Base-by-base conservation (phyloP, 2,329 filamentous ascomycete species). In the Lachnellula subtilissima region DNA sequence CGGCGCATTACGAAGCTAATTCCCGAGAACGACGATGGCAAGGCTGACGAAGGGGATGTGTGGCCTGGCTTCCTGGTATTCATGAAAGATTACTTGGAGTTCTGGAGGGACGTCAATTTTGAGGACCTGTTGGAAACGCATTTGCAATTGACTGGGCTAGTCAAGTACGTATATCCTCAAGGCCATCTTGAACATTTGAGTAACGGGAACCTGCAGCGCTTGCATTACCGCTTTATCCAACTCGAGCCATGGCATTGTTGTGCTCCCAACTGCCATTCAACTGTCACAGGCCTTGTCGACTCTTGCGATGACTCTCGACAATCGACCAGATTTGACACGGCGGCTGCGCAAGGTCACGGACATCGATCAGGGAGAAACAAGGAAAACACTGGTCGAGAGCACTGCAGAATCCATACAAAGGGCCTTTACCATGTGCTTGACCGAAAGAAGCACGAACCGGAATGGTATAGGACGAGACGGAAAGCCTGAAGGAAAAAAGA, bases 381-480 rank as follows among this genome's bases (percentile, higher is more conserved):
- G 88, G 64, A 91, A 85, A 69, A 84, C 91, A 1, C 80, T 97
- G 42, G 90, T 93, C 11, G 93, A 96, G 71, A 84, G 87, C 25
- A 91, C 91, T 2, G 91, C 91, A 17, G 93, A 97, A 67, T 88
- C 90, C 50, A 88, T 97, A 57, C 88, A 95, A 59, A 89, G 91
- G 69, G 91, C 92, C 22, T 96, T 97, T 69, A 94, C 90, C 11
- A 91, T 90, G 40, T 97, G 93, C 62, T 75, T 96, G 36, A 91
- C 88, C 4, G 91, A 96, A 69, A 83, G 90, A 49, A 86, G 83
- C 1, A 85, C 85, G 17, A 84, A 81, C 25, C 78, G 83, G 12
- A 75, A 76, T 14, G 77, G 78, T 0, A 72, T 81, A 25, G 64
- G 66, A 7, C 71, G 69, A 55, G 81, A 81, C 63, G 84, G 83